Evolutionary conservation across 192 early-diverging fungal species (phyloP).

Genomic region (Backusella parvicylindrica): DNA sequence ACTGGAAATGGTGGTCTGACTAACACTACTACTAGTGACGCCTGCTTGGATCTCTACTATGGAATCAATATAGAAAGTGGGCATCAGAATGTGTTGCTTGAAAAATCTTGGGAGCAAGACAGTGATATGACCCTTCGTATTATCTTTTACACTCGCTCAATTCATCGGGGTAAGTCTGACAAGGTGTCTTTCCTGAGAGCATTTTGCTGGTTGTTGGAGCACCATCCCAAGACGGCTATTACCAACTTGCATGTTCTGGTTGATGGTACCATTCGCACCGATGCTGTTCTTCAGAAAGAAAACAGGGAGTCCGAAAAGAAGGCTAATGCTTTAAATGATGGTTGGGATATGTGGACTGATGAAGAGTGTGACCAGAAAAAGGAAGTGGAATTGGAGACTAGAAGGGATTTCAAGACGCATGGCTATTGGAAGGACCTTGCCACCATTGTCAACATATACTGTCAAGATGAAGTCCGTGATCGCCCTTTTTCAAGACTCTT

Average conservation of each 20-base stretch:
- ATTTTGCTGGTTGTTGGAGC: slow-evolving; percentile 30
- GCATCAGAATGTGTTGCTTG: neutral
- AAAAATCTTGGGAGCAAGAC: slow-evolving; percentile 20
- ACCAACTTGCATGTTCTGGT: slow-evolving; percentile 31
- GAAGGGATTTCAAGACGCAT: slow-evolving; percentile 16
- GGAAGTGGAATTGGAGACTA: neutral
- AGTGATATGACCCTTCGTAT: slow-evolving; percentile 30
- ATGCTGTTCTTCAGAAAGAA: neutral
- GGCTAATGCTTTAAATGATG: neutral
- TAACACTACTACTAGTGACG: slow-evolving; percentile 16
- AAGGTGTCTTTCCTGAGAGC: slow-evolving; percentile 28
- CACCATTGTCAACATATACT: slow-evolving; percentile 33
- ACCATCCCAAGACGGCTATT: slow-evolving; percentile 37
- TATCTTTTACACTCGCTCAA: slow-evolving; percentile 37
- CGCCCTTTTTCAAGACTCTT: neutral
- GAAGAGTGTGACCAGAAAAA: neutral
- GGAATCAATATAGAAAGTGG: slow-evolving; percentile 11
- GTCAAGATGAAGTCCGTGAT: slow-evolving; percentile 5
- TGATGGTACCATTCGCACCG: slow-evolving; percentile 16
- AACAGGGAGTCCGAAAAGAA: slow-evolving; percentile 2
- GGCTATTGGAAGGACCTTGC: slow-evolving; percentile 45
- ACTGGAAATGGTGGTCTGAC: slow-evolving; percentile 36
- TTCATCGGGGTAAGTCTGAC: slow-evolving; percentile 36
- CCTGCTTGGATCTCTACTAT: slow-evolving; percentile 37
- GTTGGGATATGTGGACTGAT: slow-evolving; percentile 8